These are phyloP conservation scores for Apophysomyces variabilis DNA, from an alignment of 371 early-diverging fungal species.

Conservation along the genomic window DNA sequence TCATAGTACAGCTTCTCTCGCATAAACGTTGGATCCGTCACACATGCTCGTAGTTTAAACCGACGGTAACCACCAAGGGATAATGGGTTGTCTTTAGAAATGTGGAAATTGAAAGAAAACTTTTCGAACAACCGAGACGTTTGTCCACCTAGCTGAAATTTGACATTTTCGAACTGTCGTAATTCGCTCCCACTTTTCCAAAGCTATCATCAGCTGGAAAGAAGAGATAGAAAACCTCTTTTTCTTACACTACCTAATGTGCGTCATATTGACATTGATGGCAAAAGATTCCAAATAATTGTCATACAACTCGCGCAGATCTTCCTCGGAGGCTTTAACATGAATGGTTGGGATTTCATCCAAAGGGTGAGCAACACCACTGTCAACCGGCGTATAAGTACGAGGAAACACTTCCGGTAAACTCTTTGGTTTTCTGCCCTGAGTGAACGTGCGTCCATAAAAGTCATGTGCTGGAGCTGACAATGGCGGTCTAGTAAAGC, in stretches of 20 bases:
- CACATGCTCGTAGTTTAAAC: slow-evolving; percentile 43
- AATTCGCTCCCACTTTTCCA: background rate
- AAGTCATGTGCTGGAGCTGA: slow-evolving; percentile 25
- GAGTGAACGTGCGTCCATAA: slow-evolving; percentile 19
- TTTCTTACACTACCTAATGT: slow-evolving; percentile 26
- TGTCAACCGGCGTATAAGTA: slow-evolving; percentile 12
- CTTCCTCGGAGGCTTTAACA: slow-evolving; percentile 19
- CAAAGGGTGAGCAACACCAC: slow-evolving; percentile 20
- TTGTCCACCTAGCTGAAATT: slow-evolving; percentile 34
- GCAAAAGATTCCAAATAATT: slow-evolving; percentile 31
- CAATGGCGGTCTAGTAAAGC: background rate
- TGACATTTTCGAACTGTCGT: slow-evolving; percentile 16
- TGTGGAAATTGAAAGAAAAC: slow-evolving; percentile 30
- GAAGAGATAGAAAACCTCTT: background rate
- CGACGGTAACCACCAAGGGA: slow-evolving; percentile 32
- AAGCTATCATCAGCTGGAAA: no score
- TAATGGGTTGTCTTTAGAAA: slow-evolving; percentile 21
- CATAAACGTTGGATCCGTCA: slow-evolving; percentile 54
- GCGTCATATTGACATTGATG: slow-evolving; percentile 33
- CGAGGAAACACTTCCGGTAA: background rate
- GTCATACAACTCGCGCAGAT: slow-evolving; percentile 22
- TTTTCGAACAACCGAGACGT: slow-evolving; percentile 42
- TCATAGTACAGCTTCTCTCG: slow-evolving; percentile 61
- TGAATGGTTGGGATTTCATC: slow-evolving; percentile 39
- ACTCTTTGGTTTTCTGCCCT: background rate